Conservation (phyloP, 2,329 filamentous ascomycete species). For the Hypoxylon sp. region DNA sequence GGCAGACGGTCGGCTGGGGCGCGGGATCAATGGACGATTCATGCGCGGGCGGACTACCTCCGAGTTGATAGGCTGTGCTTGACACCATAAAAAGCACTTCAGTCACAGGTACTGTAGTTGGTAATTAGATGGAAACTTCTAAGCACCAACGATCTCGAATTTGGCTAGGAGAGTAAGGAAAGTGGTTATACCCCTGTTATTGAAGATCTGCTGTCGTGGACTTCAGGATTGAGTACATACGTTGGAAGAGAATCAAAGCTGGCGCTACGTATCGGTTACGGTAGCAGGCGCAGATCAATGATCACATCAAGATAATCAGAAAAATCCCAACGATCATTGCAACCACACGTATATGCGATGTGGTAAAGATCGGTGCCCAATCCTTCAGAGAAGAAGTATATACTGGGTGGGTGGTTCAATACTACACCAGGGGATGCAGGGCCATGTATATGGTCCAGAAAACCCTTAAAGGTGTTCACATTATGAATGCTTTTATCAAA, state of each 20-base stretch:
- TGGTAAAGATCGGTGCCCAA: conserved; percentile 42
- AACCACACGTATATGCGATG: conserved; percentile 33
- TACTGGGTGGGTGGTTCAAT: conserved; percentile 31
- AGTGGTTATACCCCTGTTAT: conserved; percentile 38
- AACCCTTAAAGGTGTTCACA: conserved; percentile 22
- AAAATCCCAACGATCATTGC: conserved; percentile 42
- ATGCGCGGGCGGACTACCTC: conserved; percentile 24
- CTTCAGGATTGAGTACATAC: conserved; percentile 28
- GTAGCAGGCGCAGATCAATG: conserved; percentile 38
- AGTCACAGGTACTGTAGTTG: conserved; percentile 28
- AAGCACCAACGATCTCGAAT: conserved; percentile 14
- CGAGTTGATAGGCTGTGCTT: conserved; percentile 30
- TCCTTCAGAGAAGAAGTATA: conserved; percentile 17
- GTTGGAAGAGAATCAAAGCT: conserved; percentile 8
- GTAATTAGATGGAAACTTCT: conserved; percentile 18
- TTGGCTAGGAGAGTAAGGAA: conserved; percentile 8
- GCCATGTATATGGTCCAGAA: conserved; percentile 4
- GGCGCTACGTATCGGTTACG: conserved; percentile 29
- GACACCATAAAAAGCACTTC: conserved; percentile 2
- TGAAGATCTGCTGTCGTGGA: conserved; percentile 27
- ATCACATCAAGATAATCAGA: conserved; percentile 41
- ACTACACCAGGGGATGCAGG: conserved; percentile 27
- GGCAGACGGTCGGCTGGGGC: conserved; percentile 45
- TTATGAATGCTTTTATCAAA: conserved; percentile 36
- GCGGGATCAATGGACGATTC: conserved; percentile 39